These are phyloP conservation scores for Brassica hybrid DNA, from an alignment of 441 rosid genomes.

Conservation along the genomic window DNA sequence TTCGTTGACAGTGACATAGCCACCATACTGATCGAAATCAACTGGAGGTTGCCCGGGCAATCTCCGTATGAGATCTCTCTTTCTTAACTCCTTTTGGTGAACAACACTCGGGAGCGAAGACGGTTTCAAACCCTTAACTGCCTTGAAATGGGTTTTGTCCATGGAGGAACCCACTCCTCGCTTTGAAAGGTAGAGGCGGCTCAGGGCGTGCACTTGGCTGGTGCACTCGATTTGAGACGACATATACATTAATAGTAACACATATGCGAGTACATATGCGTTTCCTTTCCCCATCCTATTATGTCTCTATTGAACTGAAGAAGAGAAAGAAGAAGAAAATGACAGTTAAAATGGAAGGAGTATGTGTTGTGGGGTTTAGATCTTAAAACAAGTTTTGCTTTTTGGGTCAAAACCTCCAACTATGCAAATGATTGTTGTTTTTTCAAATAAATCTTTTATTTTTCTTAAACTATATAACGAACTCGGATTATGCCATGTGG, in stretches of 20 bases:
- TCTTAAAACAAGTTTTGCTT: conserved; percentile 6
- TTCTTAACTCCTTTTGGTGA: conserved; percentile 50
- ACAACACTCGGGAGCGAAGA: conserved; percentile 10
- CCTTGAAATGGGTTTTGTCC: conserved; percentile 44
- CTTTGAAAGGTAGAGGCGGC: conserved; percentile 51
- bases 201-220: conserved; percentile 52
- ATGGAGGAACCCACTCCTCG: conserved; percentile 39
- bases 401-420: conserved; percentile 28
- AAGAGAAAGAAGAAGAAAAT: conserved; percentile 19
- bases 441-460: conserved; percentile 4
- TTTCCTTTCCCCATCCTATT: conserved; percentile 37
- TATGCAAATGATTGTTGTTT: conserved; percentile 38
- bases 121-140: conserved; percentile 34
- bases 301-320: background rate
- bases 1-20: conserved; percentile 70
- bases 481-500: conserved; percentile 2
- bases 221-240: conserved; percentile 43
- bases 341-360: conserved; percentile 32
- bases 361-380: conserved; percentile 15
- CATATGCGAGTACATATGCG: conserved; percentile 20
- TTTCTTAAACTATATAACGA: background rate
- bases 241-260: conserved; percentile 36
- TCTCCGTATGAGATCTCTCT: conserved; percentile 59
- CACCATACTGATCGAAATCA: conserved; percentile 69
- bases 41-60: conserved; percentile 78